phyloP scores from a whole-genome alignment of 257 asterid genomes.

The Jaltomata sinuosa region DNA sequence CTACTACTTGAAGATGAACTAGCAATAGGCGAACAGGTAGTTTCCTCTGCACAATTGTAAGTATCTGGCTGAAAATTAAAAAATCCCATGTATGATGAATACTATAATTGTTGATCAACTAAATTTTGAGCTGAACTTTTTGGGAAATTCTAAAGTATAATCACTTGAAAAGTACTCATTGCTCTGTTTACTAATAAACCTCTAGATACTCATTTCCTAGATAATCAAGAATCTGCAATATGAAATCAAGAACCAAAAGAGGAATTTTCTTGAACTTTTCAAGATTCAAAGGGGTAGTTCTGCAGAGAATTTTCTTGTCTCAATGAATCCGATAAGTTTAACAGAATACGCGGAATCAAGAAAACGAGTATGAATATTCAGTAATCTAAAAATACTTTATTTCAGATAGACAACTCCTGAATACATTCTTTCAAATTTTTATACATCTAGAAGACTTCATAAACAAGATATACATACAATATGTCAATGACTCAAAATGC shows the following conservation, averaged over 20 bases:
- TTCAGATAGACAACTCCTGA: not conserved
- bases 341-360: not conserved
- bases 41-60: no score
- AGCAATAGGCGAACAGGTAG: constrained; percentile 11
- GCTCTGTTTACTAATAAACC: constrained; percentile 8
- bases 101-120: constrained; percentile 12
- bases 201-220: constrained; percentile 29
- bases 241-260: not conserved
- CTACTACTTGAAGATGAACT: constrained; percentile 30
- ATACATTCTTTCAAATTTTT: not conserved
- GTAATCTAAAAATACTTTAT: constrained; percentile 2
- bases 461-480: not conserved
- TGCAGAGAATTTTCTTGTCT: not conserved
- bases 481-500: not conserved
- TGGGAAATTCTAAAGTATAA: constrained; percentile 18
- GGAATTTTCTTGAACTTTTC: not conserved
- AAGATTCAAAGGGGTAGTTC: not conserved
- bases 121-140: not conserved
- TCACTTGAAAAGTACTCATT: constrained; percentile 25
- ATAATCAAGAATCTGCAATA: not conserved
- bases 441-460: not conserved
- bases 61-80: constrained; percentile 17
- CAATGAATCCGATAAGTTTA: constrained; percentile 5
- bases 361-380: not conserved
- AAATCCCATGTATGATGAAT: constrained; percentile 14